These are phyloP conservation scores for Uromyces viciae-fabae DNA, from an alignment of 1,284 basidiomycete genomes.

Conservation along the genomic window DNA sequence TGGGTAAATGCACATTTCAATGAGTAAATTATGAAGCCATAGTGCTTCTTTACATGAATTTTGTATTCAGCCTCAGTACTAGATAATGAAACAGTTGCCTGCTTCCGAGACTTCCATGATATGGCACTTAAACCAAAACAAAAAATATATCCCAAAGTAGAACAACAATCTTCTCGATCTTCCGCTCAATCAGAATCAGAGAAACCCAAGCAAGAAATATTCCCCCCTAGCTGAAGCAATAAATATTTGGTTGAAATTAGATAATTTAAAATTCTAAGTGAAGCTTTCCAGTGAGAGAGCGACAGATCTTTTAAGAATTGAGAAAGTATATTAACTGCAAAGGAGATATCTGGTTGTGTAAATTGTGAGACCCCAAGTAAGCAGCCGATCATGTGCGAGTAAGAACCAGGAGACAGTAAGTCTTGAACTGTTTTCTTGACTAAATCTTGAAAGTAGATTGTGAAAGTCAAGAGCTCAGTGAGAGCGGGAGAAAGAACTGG, in stretches of 20 bases:
- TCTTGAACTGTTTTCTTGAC: too few relatives aligned
- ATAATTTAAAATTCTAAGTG: background rate
- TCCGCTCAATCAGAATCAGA: conserved; percentile 15
- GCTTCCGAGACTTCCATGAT: background rate
- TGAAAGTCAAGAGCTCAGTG: too few relatives aligned
- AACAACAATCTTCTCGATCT: background rate
- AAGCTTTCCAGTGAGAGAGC: background rate
- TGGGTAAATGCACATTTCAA: too few relatives aligned
- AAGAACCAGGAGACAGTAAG: background rate
- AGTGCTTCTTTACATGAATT: too few relatives aligned
- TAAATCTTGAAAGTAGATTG: too few relatives aligned
- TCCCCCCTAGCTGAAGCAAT: background rate
- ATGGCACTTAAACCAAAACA: background rate
- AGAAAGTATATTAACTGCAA: background rate
- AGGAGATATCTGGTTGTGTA: background rate
- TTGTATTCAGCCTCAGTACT: too few relatives aligned
- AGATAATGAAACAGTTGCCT: too few relatives aligned
- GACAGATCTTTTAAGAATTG: background rate
- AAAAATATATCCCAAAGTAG: background rate
- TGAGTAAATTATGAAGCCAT: too few relatives aligned
- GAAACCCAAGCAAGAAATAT: background rate
- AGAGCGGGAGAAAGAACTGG: too few relatives aligned
- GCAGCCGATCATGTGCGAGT: background rate
- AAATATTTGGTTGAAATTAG: background rate
- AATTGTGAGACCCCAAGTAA: background rate